phyloP scores from a whole-genome alignment of 1,284 basidiomycete genomes.

The Apiotrichum domesticum region DNA sequence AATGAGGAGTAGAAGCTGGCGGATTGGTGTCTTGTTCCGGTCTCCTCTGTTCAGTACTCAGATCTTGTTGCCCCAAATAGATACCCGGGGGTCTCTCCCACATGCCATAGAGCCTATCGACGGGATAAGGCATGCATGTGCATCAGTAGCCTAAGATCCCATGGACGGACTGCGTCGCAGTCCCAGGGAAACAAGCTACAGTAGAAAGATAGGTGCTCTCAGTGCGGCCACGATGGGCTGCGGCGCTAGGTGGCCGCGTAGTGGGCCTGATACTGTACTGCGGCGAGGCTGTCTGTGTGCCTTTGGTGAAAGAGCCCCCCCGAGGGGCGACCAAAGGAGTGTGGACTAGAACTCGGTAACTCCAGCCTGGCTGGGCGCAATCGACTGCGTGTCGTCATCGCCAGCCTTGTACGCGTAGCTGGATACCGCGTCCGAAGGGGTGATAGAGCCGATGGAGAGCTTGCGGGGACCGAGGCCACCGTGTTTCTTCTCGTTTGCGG shows the following conservation, averaged over 20 bases:
- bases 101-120: too few species aligned
- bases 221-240: too few species aligned
- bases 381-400: conserved; percentile 43
- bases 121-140: conserved; percentile 14
- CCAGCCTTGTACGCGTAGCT: conserved; percentile 44
- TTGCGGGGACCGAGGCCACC: conserved; percentile 44
- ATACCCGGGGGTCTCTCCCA: background rate
- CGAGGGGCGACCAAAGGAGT: too few species aligned
- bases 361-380: conserved; percentile 46
- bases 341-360: conserved; percentile 46
- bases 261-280: too few species aligned
- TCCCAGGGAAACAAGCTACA: background rate
- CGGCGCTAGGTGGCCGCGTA: background rate
- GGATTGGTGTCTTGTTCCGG: background rate
- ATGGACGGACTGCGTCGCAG: background rate
- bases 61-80: background rate
- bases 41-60: too few species aligned
- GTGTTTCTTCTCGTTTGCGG: conserved; percentile 14
- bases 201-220: too few species aligned
- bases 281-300: too few species aligned
- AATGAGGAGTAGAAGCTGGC: background rate
- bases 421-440: conserved; percentile 46
- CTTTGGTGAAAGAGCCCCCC: too few species aligned
- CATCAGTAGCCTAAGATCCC: conserved; percentile 3
- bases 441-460: conserved; percentile 67